A percentile compares a stretch with the other conserved stretches of the same genome.
Conservation (phyloP, 768 basidiomycete species). For the Favolaschia claudopus region DNA sequence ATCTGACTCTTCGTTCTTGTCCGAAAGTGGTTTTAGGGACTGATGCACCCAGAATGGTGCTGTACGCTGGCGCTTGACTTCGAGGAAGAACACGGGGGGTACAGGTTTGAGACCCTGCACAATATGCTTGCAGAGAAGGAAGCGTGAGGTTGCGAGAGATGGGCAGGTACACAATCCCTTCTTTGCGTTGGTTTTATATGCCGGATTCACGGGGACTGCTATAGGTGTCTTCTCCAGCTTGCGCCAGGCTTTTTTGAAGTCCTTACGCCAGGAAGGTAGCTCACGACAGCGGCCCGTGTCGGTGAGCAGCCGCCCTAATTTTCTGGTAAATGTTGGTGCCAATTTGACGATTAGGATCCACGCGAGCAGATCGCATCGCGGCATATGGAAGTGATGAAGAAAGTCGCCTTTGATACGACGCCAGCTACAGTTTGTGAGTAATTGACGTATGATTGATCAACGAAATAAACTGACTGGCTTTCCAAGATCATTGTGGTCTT, state of each 20-base stretch:
- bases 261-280: conserved; percentile 32
- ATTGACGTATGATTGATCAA: neutral
- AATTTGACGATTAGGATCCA: conserved; percentile 42
- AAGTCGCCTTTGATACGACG: conserved; percentile 42
- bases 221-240: conserved; percentile 26
- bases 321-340: conserved; percentile 35
- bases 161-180: conserved; percentile 35
- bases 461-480: conserved; percentile 32
- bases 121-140: conserved; percentile 38
- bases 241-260: conserved; percentile 34
- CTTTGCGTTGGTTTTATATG: conserved; percentile 29
- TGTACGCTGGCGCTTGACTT: conserved; percentile 27
- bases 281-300: conserved; percentile 33
- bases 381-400: conserved; percentile 41
- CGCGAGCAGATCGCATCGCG: conserved; percentile 39
- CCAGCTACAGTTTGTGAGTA: conserved; percentile 35
- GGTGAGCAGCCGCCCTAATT: conserved; percentile 28
- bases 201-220: conserved; percentile 32
- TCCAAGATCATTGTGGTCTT: conserved; percentile 41
- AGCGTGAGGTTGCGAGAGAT: conserved; percentile 28
- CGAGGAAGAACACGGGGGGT: conserved; percentile 31
- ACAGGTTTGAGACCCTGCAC: conserved; percentile 31
- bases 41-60: conserved; percentile 33
- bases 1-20: conserved; percentile 7
- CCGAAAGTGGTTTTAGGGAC: conserved; percentile 17